Base-by-base conservation (phyloP, 2,329 filamentous ascomycete species). In the Sclerotinia spermophila region DNA sequence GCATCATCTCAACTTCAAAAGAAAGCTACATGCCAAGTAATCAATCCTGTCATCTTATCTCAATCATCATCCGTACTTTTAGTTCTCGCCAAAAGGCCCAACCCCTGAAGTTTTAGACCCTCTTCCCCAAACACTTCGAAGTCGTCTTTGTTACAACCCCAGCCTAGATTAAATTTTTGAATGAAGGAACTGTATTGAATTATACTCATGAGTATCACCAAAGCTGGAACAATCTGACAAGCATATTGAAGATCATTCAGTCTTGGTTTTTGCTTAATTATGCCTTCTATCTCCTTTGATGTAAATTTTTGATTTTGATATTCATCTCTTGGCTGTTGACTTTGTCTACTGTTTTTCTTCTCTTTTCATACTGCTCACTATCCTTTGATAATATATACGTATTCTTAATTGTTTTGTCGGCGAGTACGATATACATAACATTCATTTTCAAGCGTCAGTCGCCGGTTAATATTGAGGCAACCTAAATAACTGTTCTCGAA, bases 361-460 rank as follows among this genome's bases (percentile, higher is more conserved):
- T 35, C 53, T 35, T 67, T 70, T 35, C 51, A 44, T 27, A 44
- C 44, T 55, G 21, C 61, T 35, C 40, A 19, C 45, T 45, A 5
- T 56, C 15, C 24, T 51, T 44, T 72, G 45, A 42, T 30, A 56
- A 17, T 51, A 58, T 55, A 51, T 61, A 40, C 35, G 2, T 67
- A 59, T 70, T 51, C 40, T 69, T 67, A 62, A 67, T 72, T 66
- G 53, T 70, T 56, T 78, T 79, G 77, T 79, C 77, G 77, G 75
- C 77, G 70, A 77, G 76, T 75, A 76, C 77, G 76, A 79, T 74
- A 78, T 73, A 67, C 62, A 70, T 27, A 40, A 40, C 33, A 55
- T 33, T 67, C 53, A 58, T 65, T 19, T 6, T 42, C 61, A 42
- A 78, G 76, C 77, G 77, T 75, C 74, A 78, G 77, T 73, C 76